phyloP scores from a whole-genome alignment of 2,329 filamentous ascomycete genomes.

The Exophiala sp. region DNA sequence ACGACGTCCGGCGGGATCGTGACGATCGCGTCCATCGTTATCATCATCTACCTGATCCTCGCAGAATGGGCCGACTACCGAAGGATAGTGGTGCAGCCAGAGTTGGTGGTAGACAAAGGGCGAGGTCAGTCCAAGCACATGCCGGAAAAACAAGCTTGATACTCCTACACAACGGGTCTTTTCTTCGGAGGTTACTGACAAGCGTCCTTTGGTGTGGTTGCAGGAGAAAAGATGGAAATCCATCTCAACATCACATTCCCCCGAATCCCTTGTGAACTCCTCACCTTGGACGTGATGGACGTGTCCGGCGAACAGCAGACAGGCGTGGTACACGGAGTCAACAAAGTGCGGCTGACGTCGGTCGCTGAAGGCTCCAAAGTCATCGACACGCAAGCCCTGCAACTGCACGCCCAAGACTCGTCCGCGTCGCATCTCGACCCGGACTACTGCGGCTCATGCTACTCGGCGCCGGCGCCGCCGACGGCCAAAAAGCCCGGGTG shows the following conservation, averaged over 20 bases:
- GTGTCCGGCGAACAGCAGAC: conserved; percentile 95
- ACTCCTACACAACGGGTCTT: too few species aligned
- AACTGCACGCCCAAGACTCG: conserved; percentile 64
- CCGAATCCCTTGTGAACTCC: conserved; percentile 83
- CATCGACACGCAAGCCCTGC: conserved; percentile 63
- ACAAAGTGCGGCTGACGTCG: conserved; percentile 76
- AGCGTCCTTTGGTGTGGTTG: not conserved
- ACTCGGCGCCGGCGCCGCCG: conserved; percentile 69
- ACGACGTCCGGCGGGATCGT: conserved; percentile 94
- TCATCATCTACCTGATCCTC: conserved; percentile 83
- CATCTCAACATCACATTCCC: conserved; percentile 97
- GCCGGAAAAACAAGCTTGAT: not conserved
- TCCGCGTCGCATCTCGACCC: conserved; percentile 80
- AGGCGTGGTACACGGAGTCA: conserved; percentile 85
- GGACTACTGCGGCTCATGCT: conserved; percentile 88
- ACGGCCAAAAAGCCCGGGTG: conserved; percentile 75
- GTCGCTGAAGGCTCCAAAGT: conserved; percentile 66
- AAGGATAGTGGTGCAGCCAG: conserved; percentile 76
- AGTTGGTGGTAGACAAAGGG: conserved; percentile 93
- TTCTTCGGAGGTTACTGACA: not conserved
- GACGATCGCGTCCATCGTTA: conserved; percentile 80
- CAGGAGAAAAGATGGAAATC: conserved; percentile 97
- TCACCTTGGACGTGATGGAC: conserved; percentile 98
- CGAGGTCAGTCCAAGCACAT: conserved; percentile 57
- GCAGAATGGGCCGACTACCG: conserved; percentile 96